phyloP scores from a whole-genome alignment of 805 yeast species.

The Monosporozyma siamensis region DNA sequence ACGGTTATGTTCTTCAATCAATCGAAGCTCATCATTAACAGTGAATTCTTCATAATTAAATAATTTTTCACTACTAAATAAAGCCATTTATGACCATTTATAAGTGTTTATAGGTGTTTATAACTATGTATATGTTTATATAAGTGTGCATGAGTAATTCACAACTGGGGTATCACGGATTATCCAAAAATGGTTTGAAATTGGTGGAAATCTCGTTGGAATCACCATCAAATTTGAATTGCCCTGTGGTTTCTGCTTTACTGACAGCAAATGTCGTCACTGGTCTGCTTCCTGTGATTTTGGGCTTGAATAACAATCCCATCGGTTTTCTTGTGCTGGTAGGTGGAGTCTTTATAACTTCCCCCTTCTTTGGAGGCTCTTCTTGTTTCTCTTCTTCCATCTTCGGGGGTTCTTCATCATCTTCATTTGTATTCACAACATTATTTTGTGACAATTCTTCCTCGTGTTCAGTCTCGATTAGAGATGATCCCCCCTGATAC shows the following conservation, averaged over 20 bases:
- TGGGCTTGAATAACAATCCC: slow-evolving; percentile 10
- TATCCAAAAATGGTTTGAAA: slow-evolving; percentile 35
- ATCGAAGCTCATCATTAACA: too few species aligned
- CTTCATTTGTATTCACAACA: not conserved
- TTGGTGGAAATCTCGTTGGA: slow-evolving; percentile 14
- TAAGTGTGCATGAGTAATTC: too few species aligned
- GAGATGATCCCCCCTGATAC: slow-evolving; percentile 54
- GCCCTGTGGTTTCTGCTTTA: slow-evolving; percentile 36
- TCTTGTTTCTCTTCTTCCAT: not conserved
- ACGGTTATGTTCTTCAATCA: too few species aligned
- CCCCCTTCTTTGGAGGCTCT: not conserved
- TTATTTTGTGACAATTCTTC: slow-evolving; percentile 33
- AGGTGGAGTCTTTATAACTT: not conserved
- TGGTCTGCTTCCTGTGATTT: slow-evolving; percentile 27
- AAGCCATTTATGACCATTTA: too few species aligned
- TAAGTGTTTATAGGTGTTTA: too few species aligned
- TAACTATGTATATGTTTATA: too few species aligned
- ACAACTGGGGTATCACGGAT: too few species aligned
- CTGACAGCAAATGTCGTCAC: slow-evolving; percentile 6
- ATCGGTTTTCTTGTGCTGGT: not conserved
- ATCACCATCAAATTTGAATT: slow-evolving; percentile 19
- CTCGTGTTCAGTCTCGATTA: slow-evolving; percentile 52
- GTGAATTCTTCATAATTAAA: too few species aligned
- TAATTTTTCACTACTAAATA: too few species aligned
- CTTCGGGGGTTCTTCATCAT: not conserved